These are phyloP conservation scores for Conoideocrella luteorostrata DNA, from an alignment of 2,329 filamentous ascomycete genomes.

Conservation along the genomic window DNA sequence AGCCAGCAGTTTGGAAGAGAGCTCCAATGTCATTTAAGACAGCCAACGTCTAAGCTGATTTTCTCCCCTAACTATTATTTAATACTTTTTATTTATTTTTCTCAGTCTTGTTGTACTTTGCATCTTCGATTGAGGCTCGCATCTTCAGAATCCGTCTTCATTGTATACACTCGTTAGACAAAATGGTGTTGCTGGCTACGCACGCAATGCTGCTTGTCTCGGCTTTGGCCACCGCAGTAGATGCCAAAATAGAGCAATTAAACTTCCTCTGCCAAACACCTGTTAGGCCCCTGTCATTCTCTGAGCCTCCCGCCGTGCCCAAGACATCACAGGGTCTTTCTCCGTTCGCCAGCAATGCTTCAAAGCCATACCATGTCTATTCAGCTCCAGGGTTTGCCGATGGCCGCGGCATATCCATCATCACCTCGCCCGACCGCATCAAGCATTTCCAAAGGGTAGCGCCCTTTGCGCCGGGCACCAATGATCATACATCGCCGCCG, in stretches of 20 bases:
- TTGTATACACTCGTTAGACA: no score
- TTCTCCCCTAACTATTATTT: no score
- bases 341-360: background rate
- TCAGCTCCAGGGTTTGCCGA: slow-evolving; percentile 26
- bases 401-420: slow-evolving; percentile 30
- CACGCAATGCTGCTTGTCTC: background rate
- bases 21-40: background rate
- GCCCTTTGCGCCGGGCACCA: slow-evolving; percentile 21
- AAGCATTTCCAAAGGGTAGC: slow-evolving; percentile 12
- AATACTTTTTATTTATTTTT: background rate
- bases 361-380: slow-evolving; percentile 26
- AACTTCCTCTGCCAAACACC: background rate
- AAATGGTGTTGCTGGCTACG: background rate
- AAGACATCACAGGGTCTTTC: background rate
- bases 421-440: slow-evolving; percentile 29
- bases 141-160: background rate
- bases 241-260: background rate
- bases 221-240: background rate
- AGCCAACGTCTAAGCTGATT: no score
- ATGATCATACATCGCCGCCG: slow-evolving; percentile 8
- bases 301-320: background rate
- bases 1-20: background rate
- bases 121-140: no score
- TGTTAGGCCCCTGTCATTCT: background rate
- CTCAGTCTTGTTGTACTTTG: background rate